Evolutionary conservation across 2,329 filamentous ascomycete species (phyloP), one percentile per base, ranked within the genome.

Genomic region (Calycina herbarum): DNA sequence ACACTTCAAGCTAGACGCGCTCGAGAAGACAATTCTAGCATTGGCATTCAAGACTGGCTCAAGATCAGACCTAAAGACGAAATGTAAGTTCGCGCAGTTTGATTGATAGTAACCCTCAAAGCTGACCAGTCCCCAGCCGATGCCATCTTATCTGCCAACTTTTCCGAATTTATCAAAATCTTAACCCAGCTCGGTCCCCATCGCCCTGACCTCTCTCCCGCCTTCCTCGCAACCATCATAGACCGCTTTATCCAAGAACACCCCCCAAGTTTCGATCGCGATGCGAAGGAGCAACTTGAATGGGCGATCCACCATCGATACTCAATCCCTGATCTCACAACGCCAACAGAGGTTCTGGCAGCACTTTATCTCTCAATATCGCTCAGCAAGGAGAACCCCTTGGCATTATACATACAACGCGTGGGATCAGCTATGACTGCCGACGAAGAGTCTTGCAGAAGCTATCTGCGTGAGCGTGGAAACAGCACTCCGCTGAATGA

Each of bases 1-100:
- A 69, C 94, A 98, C 78, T 99, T 99, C 82, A 93, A 94, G 76
- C 84, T 97, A 63, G 94, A 97, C 79, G 88, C 93, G 10, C 79
- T 97, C 58, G 88, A 93, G 74, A 96, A 96, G 82, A 92, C 92
- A 51, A 86, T 96, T 68, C 84, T 99, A 69, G 92, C 93, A 60
- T 82, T 97, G 65, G 93, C 94, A 4, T 97, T 97, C 78, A 96
- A 94, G 78, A 86, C 89, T 68, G 89, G 89, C n/a, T 86, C 86
- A 51, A 93, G 92, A 73, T 80, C 88, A 65, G 94, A 97, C 76
- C 80, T 99, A 62, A 92, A 93, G 75, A 90, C 89, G 5, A 98
- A 97, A 87, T 94, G 94, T 96, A 79, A 74, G 80, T 77, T 20
- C 5, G 48, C 48, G 48, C 48, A 27, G 11, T 31, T 31, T 15